A percentile compares a stretch with the other conserved stretches of the same genome.
phyloP scores from a whole-genome alignment of 441 rosid genomes.

The Croton laevigatus region DNA sequence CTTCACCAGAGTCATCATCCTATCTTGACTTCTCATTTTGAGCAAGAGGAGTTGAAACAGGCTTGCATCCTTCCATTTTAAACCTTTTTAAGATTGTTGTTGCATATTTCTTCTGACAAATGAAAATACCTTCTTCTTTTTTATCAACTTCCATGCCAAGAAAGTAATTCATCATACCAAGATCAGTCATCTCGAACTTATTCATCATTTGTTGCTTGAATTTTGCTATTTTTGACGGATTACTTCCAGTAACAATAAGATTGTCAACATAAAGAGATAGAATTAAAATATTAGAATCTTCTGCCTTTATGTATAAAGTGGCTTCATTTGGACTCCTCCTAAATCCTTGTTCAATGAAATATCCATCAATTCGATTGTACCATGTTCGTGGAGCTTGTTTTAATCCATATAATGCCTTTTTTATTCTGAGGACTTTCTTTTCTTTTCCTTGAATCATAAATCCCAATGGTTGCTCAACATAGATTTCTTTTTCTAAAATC shows the following conservation, averaged over 20 bases:
- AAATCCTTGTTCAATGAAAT: no score
- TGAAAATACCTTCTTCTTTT: neutral
- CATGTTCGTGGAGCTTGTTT: no score
- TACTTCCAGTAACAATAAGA: neutral
- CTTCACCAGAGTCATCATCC: neutral
- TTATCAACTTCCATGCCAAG: neutral
- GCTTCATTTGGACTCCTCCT: neutral
- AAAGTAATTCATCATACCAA: neutral
- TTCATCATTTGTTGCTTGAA: neutral
- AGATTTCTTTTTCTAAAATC: no score
- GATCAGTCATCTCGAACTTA: neutral
- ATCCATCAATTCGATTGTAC: no score
- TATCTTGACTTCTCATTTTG: neutral
- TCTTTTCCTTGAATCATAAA: no score
- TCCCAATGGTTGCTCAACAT: no score
- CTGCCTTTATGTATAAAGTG: neutral
- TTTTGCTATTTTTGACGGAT: neutral
- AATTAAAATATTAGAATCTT: neutral
- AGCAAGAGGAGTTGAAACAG: neutral
- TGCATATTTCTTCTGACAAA: neutral
- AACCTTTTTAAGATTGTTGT: no score
- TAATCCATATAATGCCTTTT: no score
- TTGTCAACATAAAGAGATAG: neutral
- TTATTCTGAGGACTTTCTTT: no score
- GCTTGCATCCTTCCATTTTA: neutral